Conservation (phyloP, 208 protist species). For the Naegleria lovaniensis region DNA sequence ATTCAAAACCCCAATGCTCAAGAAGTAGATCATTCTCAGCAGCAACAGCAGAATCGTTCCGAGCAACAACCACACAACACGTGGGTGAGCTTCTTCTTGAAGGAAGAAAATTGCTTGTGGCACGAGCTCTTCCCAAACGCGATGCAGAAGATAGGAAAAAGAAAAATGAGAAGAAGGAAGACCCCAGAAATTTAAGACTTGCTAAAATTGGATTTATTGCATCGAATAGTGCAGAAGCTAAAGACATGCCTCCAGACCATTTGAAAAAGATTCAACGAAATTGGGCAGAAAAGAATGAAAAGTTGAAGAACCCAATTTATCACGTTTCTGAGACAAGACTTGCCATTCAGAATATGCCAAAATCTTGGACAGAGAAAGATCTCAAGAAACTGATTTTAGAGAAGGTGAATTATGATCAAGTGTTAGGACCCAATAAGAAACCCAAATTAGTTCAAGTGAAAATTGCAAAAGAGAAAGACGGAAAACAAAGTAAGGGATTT, state of each 20-base stretch:
- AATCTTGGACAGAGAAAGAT: slow-evolving; percentile 71
- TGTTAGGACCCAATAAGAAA: slow-evolving; percentile 55
- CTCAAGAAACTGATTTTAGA: slow-evolving; percentile 66
- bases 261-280: slow-evolving; percentile 73
- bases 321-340: slow-evolving; percentile 79
- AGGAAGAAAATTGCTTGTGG: slow-evolving; percentile 1
- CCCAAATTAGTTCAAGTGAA: background rate
- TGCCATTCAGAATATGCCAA: slow-evolving; percentile 76
- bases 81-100: background rate
- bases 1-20: background rate
- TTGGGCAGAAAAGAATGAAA: slow-evolving; percentile 66
- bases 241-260: slow-evolving; percentile 64
- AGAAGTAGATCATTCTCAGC: background rate
- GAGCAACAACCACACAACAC: background rate
- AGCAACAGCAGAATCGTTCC: no score
- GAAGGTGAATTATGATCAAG: slow-evolving; percentile 63
- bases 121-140: background rate
- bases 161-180: slow-evolving; percentile 69
- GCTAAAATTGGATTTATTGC: slow-evolving; percentile 73
- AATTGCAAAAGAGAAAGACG: background rate
- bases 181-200: slow-evolving; percentile 73
- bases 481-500: slow-evolving; percentile 61
- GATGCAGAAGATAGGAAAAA: background rate
- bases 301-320: slow-evolving; percentile 76
- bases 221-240: slow-evolving; percentile 61